Evolutionary conservation across 257 asterid genomes (phyloP).

Genomic region (Catharanthus roseus): DNA sequence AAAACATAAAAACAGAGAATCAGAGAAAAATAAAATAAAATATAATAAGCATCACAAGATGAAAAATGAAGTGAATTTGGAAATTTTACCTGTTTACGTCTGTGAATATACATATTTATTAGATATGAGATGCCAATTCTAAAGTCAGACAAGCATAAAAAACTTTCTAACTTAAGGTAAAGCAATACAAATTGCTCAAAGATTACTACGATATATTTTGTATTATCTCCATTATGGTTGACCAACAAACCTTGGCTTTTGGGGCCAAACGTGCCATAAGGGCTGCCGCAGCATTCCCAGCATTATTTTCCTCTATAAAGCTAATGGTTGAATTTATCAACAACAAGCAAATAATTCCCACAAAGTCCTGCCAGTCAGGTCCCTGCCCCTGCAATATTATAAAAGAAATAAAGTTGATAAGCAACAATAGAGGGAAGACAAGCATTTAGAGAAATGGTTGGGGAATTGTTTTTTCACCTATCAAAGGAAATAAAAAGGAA

Average conservation of each 20-base stretch:
- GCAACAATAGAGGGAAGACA: neutral
- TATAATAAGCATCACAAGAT: neutral
- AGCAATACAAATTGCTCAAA: neutral
- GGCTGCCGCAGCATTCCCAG: constrained; percentile 33
- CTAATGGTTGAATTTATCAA: constrained; percentile 24
- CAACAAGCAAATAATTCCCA: constrained; percentile 22
- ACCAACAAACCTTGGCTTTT: constrained; percentile 20
- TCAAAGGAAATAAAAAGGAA: neutral
- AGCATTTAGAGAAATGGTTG: neutral
- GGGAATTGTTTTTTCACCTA: neutral
- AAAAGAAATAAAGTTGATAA: neutral
- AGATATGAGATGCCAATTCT: neutral
- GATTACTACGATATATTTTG: neutral
- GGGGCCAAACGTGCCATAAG: constrained; percentile 32
- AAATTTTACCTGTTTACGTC: neutral
- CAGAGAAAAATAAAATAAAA: neutral
- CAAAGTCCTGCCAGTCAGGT: constrained; percentile 28
- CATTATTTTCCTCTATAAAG: constrained; percentile 29
- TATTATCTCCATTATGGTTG: too few species aligned
- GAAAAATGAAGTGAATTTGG: neutral
- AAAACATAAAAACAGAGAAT: neutral
- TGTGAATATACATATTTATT: neutral
- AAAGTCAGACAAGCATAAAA: neutral
- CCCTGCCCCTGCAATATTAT: constrained; percentile 21
- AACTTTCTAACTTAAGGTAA: neutral